These are phyloP conservation scores for Lachnellula hyalina DNA, from an alignment of 2,329 filamentous ascomycete genomes.

Conservation along the genomic window DNA sequence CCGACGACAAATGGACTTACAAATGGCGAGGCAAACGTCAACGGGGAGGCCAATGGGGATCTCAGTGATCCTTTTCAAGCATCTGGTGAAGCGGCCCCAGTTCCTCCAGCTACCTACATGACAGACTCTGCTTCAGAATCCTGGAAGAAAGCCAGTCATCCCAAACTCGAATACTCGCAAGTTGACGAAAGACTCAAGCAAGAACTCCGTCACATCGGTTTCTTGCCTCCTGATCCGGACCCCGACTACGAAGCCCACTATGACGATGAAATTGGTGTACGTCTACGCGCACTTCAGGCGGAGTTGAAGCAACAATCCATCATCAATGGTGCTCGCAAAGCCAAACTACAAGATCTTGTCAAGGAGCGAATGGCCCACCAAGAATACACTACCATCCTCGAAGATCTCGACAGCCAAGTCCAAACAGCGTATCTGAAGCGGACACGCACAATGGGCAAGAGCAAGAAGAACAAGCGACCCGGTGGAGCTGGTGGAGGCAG, in stretches of 20 bases:
- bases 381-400: constrained; percentile 93
- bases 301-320: constrained; percentile 79
- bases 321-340: constrained; percentile 85
- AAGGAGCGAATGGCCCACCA: constrained; percentile 93
- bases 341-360: constrained; percentile 78
- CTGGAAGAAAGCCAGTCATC: constrained; percentile 72
- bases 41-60: constrained; percentile 40
- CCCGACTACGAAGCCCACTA: constrained; percentile 84
- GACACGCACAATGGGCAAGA: constrained; percentile 89
- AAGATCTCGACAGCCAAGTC: constrained; percentile 92
- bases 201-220: constrained; percentile 85
- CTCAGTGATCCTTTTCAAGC: constrained; percentile 22
- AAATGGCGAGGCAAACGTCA: constrained; percentile 42
- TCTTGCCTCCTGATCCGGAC: constrained; percentile 62
- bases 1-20: constrained; percentile 47
- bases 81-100: constrained; percentile 29
- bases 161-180: constrained; percentile 76
- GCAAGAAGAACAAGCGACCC: constrained; percentile 79
- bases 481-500: constrained; percentile 70
- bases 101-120: constrained; percentile 71
- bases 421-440: constrained; percentile 94
- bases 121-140: constrained; percentile 68
- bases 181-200: constrained; percentile 88
- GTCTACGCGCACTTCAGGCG: constrained; percentile 77
- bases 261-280: constrained; percentile 90